A percentile compares a stretch with the other conserved stretches of the same genome.
phyloP scores from a whole-genome alignment of 495 filamentous ascomycete species.

The Articulospora tetracladia region DNA sequence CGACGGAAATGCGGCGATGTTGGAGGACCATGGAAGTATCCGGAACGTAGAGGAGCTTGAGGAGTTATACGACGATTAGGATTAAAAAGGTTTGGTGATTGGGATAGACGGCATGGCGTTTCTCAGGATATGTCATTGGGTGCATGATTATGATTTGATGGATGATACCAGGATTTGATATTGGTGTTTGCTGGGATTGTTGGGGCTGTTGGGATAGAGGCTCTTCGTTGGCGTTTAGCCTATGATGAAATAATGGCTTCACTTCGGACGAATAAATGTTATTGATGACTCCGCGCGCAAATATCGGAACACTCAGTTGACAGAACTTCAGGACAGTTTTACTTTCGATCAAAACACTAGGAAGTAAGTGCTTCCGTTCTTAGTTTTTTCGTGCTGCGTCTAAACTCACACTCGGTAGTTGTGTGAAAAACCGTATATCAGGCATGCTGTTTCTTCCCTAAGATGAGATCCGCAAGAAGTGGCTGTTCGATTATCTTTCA shows the following conservation, averaged over 20 bases:
- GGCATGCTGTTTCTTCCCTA: too few relatives aligned
- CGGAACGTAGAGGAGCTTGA: constrained; percentile 10
- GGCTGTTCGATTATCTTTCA: too few relatives aligned
- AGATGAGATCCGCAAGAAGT: too few relatives aligned
- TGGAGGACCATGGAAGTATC: background rate
- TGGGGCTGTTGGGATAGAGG: background rate
- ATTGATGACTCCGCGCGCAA: background rate
- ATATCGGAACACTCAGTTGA: too few relatives aligned
- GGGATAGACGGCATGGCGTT: background rate
- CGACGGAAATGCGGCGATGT: background rate
- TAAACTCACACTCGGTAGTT: too few relatives aligned
- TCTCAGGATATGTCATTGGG: too few relatives aligned
- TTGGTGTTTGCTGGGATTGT: background rate
- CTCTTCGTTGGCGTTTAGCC: background rate
- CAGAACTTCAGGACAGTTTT: too few relatives aligned
- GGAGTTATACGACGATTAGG: background rate
- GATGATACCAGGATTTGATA: background rate
- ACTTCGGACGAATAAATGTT: background rate
- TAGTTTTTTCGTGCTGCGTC: too few relatives aligned
- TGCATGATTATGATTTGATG: background rate
- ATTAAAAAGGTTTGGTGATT: background rate
- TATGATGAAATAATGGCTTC: background rate
- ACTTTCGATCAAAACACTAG: too few relatives aligned
- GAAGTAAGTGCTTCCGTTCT: too few relatives aligned
- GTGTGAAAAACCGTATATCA: too few relatives aligned